A percentile compares a stretch with the other conserved stretches of the same genome.
These are phyloP conservation scores for Dothidotthia symphoricarpi DNA, from an alignment of 2,329 filamentous ascomycete genomes.

Conservation along the genomic window DNA sequence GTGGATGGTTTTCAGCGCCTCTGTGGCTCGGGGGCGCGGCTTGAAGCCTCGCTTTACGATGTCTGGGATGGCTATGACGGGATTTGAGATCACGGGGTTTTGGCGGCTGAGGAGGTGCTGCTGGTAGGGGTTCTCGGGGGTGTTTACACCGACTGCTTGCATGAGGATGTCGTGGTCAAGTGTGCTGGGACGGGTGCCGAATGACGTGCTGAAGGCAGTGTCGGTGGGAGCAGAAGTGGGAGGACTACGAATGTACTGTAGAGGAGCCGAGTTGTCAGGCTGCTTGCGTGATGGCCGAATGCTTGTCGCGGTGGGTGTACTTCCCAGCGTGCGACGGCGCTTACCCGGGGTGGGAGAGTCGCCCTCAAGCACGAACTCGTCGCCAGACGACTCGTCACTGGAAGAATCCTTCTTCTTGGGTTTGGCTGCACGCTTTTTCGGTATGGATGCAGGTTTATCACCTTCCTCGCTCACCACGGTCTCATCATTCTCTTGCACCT, in stretches of 20 bases:
- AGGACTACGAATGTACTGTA: no score
- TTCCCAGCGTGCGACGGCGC: conserved; percentile 1
- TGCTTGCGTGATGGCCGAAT: no score
- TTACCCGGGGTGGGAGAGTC: conserved; percentile 6
- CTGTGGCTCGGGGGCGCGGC: conserved; percentile 4
- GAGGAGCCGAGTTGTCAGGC: no score
- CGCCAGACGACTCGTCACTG: conserved; percentile 4
- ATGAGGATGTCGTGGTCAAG: neutral
- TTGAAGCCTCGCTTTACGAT: conserved; percentile 9
- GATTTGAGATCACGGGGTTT: conserved; percentile 5
- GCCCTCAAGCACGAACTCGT: conserved; percentile 7
- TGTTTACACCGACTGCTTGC: conserved; percentile 4
- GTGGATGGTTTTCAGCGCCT: conserved; percentile 8
- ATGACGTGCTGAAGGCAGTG: no score
- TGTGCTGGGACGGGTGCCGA: no score
- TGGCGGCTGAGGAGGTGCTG: conserved; percentile 13
- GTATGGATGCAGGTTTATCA: neutral
- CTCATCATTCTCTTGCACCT: neutral
- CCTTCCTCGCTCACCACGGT: neutral
- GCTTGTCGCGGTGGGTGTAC: no score
- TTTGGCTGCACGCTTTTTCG: neutral
- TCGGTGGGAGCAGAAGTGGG: no score
- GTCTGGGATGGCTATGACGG: conserved; percentile 8
- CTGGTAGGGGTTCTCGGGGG: conserved; percentile 4
- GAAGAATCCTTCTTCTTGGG: neutral